These are phyloP conservation scores for Leptographium galeiforme DNA, from an alignment of 2,329 filamentous ascomycete species.

Conservation along the genomic window DNA sequence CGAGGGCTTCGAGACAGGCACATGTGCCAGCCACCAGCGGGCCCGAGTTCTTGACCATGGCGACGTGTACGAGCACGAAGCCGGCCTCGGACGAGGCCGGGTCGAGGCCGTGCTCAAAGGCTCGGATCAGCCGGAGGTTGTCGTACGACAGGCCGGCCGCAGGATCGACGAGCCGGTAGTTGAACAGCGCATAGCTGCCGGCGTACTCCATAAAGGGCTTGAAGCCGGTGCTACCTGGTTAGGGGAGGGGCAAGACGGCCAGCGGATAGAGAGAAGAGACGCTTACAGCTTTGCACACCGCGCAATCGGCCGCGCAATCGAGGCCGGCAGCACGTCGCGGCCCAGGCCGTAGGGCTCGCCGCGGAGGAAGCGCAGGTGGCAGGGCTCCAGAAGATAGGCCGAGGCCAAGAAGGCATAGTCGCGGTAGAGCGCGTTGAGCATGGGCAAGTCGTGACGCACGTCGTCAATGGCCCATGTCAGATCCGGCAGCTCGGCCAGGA, in stretches of 20 bases:
- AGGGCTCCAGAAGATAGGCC: constrained; percentile 82
- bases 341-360: constrained; percentile 69
- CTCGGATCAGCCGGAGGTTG: constrained; percentile 73
- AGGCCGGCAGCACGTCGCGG: constrained; percentile 56
- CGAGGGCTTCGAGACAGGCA: constrained; percentile 43
- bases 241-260: neutral
- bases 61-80: constrained; percentile 89
- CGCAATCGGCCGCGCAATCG: constrained; percentile 69
- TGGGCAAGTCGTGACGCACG: constrained; percentile 57
- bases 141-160: constrained; percentile 42
- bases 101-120: constrained; percentile 82
- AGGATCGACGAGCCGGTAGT: constrained; percentile 49
- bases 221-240: constrained; percentile 45
- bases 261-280: neutral
- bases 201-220: constrained; percentile 87
- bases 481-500: constrained; percentile 63
- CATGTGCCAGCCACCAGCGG: constrained; percentile 62
- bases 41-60: constrained; percentile 84
- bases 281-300: constrained; percentile 77
- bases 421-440: constrained; percentile 76
- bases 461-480: constrained; percentile 60
- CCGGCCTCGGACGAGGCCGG: constrained; percentile 81
- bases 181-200: constrained; percentile 55
- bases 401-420: constrained; percentile 89
- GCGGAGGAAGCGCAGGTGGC: constrained; percentile 59